phyloP scores from a whole-genome alignment of 2,329 filamentous ascomycete genomes.

The Coniochaeta hoffmannii region DNA sequence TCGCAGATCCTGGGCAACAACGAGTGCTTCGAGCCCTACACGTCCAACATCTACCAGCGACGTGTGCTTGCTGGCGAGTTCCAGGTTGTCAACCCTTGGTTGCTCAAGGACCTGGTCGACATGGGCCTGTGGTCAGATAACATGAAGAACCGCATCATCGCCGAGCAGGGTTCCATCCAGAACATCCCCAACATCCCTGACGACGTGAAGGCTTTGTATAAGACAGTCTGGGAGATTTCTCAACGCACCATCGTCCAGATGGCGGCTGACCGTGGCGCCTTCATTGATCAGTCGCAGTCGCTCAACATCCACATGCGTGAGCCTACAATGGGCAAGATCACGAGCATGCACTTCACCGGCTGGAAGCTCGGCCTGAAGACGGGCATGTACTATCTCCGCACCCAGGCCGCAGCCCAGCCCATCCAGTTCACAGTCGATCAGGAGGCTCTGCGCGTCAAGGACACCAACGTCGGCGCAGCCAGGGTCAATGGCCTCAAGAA shows the following conservation, averaged over 20 bases:
- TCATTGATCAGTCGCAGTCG: slow-evolving; percentile 98
- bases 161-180: slow-evolving; percentile 91
- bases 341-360: slow-evolving; percentile 97
- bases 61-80: slow-evolving; percentile 97
- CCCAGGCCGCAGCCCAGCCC: slow-evolving; percentile 90
- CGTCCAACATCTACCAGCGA: slow-evolving; percentile 98
- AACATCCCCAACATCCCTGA: slow-evolving; percentile 94
- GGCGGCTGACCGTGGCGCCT: slow-evolving; percentile 95
- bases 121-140: slow-evolving; percentile 97
- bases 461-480: slow-evolving; percentile 67
- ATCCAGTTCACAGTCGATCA: slow-evolving; percentile 99
- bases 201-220: slow-evolving; percentile 95
- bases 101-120: slow-evolving; percentile 95
- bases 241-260: slow-evolving; percentile 95
- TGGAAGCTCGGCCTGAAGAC: slow-evolving; percentile 99
- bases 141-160: slow-evolving; percentile 99
- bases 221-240: slow-evolving; percentile 99
- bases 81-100: slow-evolving; percentile 98
- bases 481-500: slow-evolving; percentile 55
- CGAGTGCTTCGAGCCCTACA: slow-evolving; percentile 99
- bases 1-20: slow-evolving; percentile 99
- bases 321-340: slow-evolving; percentile 99
- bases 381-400: slow-evolving; percentile 99
- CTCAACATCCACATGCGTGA: slow-evolving; percentile 99
- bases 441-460: slow-evolving; percentile 80